A percentile compares a stretch with the other conserved stretches of the same genome.
These are phyloP conservation scores for Botrytis paeoniae DNA, from an alignment of 2,329 filamentous ascomycete species.

Conservation along the genomic window DNA sequence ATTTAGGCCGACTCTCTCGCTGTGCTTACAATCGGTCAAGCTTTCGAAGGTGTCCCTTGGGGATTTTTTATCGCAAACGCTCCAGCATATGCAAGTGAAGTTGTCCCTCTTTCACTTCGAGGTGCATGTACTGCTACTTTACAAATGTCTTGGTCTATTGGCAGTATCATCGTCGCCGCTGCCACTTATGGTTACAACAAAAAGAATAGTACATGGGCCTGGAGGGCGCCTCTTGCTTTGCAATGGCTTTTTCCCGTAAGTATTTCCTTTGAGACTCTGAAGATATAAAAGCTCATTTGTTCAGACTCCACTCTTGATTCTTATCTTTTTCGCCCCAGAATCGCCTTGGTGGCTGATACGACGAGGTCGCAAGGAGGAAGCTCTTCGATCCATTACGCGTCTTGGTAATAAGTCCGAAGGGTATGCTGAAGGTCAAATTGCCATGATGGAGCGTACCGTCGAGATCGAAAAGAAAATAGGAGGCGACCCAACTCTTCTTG, in stretches of 20 bases:
- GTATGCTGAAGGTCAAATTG: slow-evolving; percentile 49
- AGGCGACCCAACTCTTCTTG: slow-evolving; percentile 45
- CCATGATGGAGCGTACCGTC: slow-evolving; percentile 57
- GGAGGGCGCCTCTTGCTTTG: slow-evolving; percentile 50
- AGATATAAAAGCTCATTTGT: neutral
- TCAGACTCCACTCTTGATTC: slow-evolving; percentile 47
- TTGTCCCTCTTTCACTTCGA: slow-evolving; percentile 56
- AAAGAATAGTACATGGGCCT: slow-evolving; percentile 38
- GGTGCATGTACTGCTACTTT: slow-evolving; percentile 59
- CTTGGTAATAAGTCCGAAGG: slow-evolving; percentile 43
- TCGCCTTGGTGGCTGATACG: slow-evolving; percentile 50
- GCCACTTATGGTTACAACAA: slow-evolving; percentile 54
- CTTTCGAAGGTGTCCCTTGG: slow-evolving; percentile 60
- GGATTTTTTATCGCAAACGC: slow-evolving; percentile 65
- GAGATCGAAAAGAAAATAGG: slow-evolving; percentile 49
- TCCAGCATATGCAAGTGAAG: slow-evolving; percentile 60
- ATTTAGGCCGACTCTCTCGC: slow-evolving; percentile 37
- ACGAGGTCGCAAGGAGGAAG: slow-evolving; percentile 44
- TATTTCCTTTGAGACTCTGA: neutral
- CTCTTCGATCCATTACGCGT: slow-evolving; percentile 39
- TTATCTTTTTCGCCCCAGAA: slow-evolving; percentile 47
- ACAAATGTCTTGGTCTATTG: slow-evolving; percentile 66
- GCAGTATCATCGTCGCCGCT: slow-evolving; percentile 57
- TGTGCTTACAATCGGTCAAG: slow-evolving; percentile 22
- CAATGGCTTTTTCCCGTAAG: slow-evolving; percentile 50